These are phyloP conservation scores for Lepiota brunneoincarnata DNA, from an alignment of 768 basidiomycete genomes.

Conservation along the genomic window DNA sequence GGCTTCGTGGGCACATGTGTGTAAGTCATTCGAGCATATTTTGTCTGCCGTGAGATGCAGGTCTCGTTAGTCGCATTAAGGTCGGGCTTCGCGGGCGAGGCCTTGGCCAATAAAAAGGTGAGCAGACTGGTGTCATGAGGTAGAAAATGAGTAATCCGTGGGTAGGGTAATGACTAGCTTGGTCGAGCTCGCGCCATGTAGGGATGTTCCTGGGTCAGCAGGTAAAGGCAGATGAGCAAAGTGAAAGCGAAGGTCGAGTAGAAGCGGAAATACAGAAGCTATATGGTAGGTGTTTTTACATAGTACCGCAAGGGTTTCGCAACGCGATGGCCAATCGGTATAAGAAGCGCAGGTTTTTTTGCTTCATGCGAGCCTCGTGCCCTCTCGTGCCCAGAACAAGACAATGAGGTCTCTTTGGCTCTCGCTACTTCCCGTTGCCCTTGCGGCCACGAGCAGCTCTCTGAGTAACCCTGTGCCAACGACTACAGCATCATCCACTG, in stretches of 20 bases:
- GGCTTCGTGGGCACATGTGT: not conserved
- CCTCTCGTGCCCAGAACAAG: not conserved
- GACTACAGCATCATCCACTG: not conserved
- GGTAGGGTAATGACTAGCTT: too few species aligned
- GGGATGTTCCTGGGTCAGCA: too few species aligned
- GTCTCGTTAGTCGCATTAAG: not conserved
- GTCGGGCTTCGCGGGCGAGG: not conserved
- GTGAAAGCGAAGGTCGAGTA: too few species aligned
- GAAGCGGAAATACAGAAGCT: too few species aligned
- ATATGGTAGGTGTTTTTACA: too few species aligned
- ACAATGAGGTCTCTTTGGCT: conserved; percentile 6
- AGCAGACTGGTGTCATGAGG: not conserved
- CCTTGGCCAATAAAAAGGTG: too few species aligned
- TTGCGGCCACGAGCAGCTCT: conserved; percentile 3
- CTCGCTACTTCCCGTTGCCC: conserved; percentile 3
- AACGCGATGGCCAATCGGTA: not conserved
- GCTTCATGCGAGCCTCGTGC: not conserved
- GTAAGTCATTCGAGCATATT: not conserved
- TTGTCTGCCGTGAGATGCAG: not conserved
- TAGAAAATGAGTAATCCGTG: not conserved
- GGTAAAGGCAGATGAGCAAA: too few species aligned
- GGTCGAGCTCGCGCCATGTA: too few species aligned
- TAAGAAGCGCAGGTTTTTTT: conserved; percentile 1
- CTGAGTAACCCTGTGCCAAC: not conserved
- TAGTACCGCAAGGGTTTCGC: not conserved